Percentiles rank a stretch among this genome's conserved stretches.
These are phyloP conservation scores for Xylaria arbuscula DNA, from an alignment of 2,329 filamentous ascomycete genomes.

Conservation along the genomic window DNA sequence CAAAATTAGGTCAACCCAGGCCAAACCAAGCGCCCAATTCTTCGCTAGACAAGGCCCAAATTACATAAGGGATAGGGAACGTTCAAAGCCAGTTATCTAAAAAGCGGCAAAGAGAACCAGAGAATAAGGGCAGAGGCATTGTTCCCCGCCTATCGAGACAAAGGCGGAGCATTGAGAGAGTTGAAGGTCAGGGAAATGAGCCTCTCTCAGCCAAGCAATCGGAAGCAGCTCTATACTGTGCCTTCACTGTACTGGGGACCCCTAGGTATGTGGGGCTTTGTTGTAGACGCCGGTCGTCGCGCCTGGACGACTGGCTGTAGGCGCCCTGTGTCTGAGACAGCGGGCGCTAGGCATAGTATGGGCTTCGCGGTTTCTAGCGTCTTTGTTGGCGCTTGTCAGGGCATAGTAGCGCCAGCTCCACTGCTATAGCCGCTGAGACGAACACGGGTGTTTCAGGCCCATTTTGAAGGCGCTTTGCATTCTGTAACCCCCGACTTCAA, in stretches of 20 bases:
- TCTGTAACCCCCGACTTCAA: not conserved
- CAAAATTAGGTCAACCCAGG: not conserved
- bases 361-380: not conserved
- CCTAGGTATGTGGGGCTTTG: conserved; percentile 11
- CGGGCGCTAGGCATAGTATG: conserved; percentile 29
- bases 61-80: not conserved
- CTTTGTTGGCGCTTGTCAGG: conserved; percentile 20
- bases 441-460: conserved; percentile 2
- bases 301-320: conserved; percentile 31
- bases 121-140: conserved; percentile 16
- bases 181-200: conserved; percentile 12
- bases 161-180: conserved; percentile 11
- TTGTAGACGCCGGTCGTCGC: conserved; percentile 20
- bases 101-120: conserved; percentile 16
- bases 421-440: conserved; percentile 26
- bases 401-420: conserved; percentile 30
- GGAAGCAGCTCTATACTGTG: not conserved
- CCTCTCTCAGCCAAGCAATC: conserved; percentile 30
- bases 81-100: not conserved
- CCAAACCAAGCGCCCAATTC: conserved; percentile 26
- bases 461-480: not conserved
- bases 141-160: conserved; percentile 26
- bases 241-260: not conserved
- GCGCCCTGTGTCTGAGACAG: conserved; percentile 26
- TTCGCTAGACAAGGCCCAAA: conserved; percentile 11